Base-by-base conservation (phyloP, 768 basidiomycete genomes). In the Lentinus brumalis region DNA sequence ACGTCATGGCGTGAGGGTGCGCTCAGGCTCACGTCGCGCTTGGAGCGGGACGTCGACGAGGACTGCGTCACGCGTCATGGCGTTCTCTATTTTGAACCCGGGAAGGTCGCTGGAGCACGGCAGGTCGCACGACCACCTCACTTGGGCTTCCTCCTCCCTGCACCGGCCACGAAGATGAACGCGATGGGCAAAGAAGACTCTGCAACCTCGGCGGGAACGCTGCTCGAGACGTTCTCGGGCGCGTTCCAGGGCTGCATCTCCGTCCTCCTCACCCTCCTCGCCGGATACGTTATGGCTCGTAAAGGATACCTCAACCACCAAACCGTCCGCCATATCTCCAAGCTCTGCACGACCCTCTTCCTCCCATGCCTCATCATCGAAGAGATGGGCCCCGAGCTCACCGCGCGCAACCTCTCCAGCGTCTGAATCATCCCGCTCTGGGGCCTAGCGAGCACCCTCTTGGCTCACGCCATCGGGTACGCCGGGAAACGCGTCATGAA, bases 281-380 rank as follows among this genome's bases (percentile, higher is more conserved):
- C 67, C 3, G 72, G 72, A 21, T 73, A 68, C 57, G 38, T 63
- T 50, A 63, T 62, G 45, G 66, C 66, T 15, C 67, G 65, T 16
- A 51, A 21, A n/a, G 61, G 65, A 32, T 39, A 57, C 29, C 57
- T 73, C 50, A 61, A 67, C 69, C 62, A 60, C 57, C 14, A 44
- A 9, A 69, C 70, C 41, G 68, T 70, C 15, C 64, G 66, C 26
- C 57, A 61, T 45, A 50, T 71, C 45, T 68, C 70, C 60, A 66
- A 57, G 49, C 60, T 73, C 40, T 73, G 69, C 61, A 64, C 72
- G 6, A 58, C 56, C 29, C 56, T 71, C 57, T 71, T 73, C 66
- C 69, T 71, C 44, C 72, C 72, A 21, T 69, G 67, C 52, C 70
- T 73, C 62, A 66, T 73, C 65, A 49, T 73, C 65, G 68, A 64